Evolutionary conservation across 495 filamentous ascomycete genomes (phyloP).

Genomic region (Talaromyces borbonicus): DNA sequence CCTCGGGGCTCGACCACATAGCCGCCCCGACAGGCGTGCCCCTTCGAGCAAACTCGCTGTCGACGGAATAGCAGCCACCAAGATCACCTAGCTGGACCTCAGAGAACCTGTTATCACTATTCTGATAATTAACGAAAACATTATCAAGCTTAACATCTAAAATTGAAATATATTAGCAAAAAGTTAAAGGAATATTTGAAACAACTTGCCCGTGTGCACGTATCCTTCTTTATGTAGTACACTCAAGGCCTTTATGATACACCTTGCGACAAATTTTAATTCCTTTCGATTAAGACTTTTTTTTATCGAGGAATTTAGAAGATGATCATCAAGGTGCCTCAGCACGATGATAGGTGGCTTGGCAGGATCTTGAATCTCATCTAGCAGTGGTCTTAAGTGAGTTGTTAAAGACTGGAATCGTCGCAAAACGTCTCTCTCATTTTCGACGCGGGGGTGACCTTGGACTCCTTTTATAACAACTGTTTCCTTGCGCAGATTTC

Average conservation of each 20-base stretch:
- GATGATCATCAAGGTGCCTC: conserved; percentile 28
- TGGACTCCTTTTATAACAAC: conserved; percentile 30
- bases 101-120: conserved; percentile 8
- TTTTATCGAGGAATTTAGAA: conserved; percentile 22
- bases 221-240: conserved; percentile 8
- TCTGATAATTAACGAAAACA: conserved; percentile 10
- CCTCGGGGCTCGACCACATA: conserved; percentile 10
- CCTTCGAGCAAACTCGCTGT: conserved; percentile 5
- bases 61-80: conserved; percentile 8
- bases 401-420: conserved; percentile 24
- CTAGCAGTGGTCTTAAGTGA: conserved; percentile 20
- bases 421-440: conserved; percentile 28
- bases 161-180: background rate
- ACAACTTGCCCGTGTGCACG: conserved; percentile 8
- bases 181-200: background rate
- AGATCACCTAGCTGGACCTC: conserved; percentile 10
- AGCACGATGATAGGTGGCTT: conserved; percentile 31
- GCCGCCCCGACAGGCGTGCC: conserved; percentile 9
- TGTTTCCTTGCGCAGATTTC: conserved; percentile 18
- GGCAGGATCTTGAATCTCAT: conserved; percentile 27
- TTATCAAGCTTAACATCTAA: conserved; percentile 10
- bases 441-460: conserved; percentile 23
- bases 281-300: conserved; percentile 21
- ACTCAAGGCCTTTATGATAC: conserved; percentile 8
- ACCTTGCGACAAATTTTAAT: conserved; percentile 9